Base-by-base conservation (phyloP, 2,329 filamentous ascomycete genomes). In the Exophiala lecanii-corni region DNA sequence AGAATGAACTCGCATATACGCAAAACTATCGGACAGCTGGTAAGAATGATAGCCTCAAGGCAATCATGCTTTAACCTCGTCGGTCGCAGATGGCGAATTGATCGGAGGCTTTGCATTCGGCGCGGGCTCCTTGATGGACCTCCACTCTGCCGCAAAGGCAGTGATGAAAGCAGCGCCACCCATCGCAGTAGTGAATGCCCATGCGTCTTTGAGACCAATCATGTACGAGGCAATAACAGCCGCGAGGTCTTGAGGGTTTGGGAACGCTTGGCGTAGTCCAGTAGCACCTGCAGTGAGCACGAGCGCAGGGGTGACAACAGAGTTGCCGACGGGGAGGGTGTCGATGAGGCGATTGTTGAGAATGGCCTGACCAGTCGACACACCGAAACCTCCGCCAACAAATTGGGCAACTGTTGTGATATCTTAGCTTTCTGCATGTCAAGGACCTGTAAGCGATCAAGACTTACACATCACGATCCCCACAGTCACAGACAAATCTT, bases 361-460 rank as follows among this genome's bases (percentile, higher is more conserved):
- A 17, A 50, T 58, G 5, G 58, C 49, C 43, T 62, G 55, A 1
- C 42, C 59, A 7, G 55, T 54, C 9, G 59, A 58, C 25, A 60
- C 49, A 36, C 45, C 54, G 39, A 62, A 53, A 4, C 58, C 48
- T 6, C 58, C 57, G 6, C 59, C 59, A 7, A 62, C 45, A 3
- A 54, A 58, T 38, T 57, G 52, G 43, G 39, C 50, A 34, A 61
- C 68, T 31, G 63, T 59, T n/a, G n/a, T n/a, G n/a, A n/a, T n/a
- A n/a, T n/a, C n/a, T n/a, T n/a, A n/a, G n/a, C n/a, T n/a, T n/a
- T n/a, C n/a, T n/a, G n/a, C n/a, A n/a, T n/a, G n/a, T n/a, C n/a
- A n/a, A n/a, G n/a, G n/a, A n/a, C n/a, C n/a, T n/a, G n/a, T n/a
- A n/a, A n/a, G n/a, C n/a, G n/a, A n/a, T n/a, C n/a, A n/a, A n/a